phyloP scores from a whole-genome alignment of 495 filamentous ascomycete species.

The Lasiosphaeria hispida region DNA sequence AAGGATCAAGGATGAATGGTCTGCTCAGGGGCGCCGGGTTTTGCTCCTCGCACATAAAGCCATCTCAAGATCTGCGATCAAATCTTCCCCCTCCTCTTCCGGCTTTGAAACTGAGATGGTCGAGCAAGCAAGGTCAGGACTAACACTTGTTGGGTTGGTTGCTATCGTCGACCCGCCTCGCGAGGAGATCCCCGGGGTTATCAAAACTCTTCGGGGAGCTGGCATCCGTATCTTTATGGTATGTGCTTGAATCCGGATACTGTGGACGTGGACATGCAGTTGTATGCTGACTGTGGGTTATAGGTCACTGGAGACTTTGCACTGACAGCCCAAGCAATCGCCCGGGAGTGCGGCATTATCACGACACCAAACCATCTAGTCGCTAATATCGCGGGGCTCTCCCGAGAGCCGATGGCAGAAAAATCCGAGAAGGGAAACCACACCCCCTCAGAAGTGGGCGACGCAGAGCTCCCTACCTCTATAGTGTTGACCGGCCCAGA shows the following conservation, averaged over 20 bases:
- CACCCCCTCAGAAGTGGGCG: not conserved
- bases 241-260: not conserved
- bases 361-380: conserved; percentile 40
- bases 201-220: conserved; percentile 56
- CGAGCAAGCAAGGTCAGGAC: conserved; percentile 44
- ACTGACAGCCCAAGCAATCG: conserved; percentile 68
- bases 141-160: conserved; percentile 62
- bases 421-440: not conserved
- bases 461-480: conserved; percentile 17
- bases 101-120: conserved; percentile 55
- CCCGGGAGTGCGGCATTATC: conserved; percentile 63
- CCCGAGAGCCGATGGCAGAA: conserved; percentile 25
- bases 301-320: conserved; percentile 71
- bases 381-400: conserved; percentile 40
- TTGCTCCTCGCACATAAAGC: conserved; percentile 62
- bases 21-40: conserved; percentile 61
- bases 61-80: conserved; percentile 37
- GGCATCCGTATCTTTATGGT: conserved; percentile 65
- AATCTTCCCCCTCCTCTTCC: conserved; percentile 33
- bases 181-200: conserved; percentile 60
- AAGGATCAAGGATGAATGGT: conserved; percentile 58
- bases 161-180: conserved; percentile 67
- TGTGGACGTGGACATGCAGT: not conserved
- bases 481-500: conserved; percentile 59
- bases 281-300: not conserved